A percentile compares a stretch with the other conserved stretches of the same genome.
phyloP scores from a whole-genome alignment of 805 yeast species.

The Nematodospora valgi region DNA sequence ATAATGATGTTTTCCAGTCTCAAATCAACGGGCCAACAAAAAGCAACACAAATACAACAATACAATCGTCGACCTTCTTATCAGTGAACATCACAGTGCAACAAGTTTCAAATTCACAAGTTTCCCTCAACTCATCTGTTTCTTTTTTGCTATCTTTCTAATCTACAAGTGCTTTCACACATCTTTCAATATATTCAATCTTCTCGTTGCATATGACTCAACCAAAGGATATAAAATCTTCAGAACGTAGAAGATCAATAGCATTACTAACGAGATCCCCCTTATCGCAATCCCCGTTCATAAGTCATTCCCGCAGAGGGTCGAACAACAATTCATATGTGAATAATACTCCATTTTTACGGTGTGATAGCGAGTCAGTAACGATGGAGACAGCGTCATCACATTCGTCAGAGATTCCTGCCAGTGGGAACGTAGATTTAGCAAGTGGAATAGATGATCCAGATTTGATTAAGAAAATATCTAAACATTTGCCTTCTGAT shows the following conservation, averaged over 20 bases:
- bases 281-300: constrained; percentile 21
- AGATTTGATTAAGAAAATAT: constrained; percentile 25
- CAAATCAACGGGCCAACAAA: no score
- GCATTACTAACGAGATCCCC: constrained; percentile 31
- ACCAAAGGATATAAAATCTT: constrained; percentile 3
- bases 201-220: constrained; percentile 5
- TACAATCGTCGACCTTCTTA: no score
- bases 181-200: no score
- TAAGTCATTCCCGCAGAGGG: constrained; percentile 7
- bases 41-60: no score
- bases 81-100: no score
- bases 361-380: constrained; percentile 9
- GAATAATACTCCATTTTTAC: constrained; percentile 18
- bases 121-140: no score
- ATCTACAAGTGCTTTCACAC: no score
- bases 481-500: constrained; percentile 35
- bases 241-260: constrained; percentile 23
- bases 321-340: constrained; percentile 11
- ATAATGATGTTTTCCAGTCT: no score
- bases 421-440: constrained; percentile 17
- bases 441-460: constrained; percentile 28
- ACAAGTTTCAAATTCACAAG: no score
- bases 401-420: constrained; percentile 8
- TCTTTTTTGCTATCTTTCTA: no score
- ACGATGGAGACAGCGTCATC: constrained; percentile 3